Conservation (phyloP, 257 asterid species). For the Dorcoceras hygrometricum region DNA sequence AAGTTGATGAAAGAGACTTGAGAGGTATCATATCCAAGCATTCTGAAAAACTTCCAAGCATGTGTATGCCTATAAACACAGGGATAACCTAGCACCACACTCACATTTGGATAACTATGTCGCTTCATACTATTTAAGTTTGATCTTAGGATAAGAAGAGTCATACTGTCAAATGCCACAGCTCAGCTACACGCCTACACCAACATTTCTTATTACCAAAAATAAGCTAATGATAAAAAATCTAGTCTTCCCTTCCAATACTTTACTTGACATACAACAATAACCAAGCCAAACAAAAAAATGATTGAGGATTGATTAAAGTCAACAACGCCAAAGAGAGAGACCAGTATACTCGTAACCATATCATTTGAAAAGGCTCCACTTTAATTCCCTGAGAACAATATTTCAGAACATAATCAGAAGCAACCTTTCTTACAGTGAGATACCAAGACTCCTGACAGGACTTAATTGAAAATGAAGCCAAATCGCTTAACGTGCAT, state of each 20-base stretch:
- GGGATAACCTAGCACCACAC: neutral
- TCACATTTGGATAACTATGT: neutral
- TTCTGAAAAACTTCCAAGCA: too few relatives aligned
- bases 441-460: neutral
- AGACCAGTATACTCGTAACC: neutral
- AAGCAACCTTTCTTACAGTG: neutral
- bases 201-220: neutral
- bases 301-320: neutral
- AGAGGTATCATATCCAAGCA: neutral
- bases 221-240: neutral
- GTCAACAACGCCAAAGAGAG: neutral
- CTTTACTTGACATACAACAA: neutral
- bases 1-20: too few relatives aligned
- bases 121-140: too few relatives aligned
- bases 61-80: neutral
- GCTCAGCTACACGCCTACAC: neutral
- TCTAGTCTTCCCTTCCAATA: neutral
- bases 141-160: too few relatives aligned
- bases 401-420: neutral
- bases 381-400: neutral
- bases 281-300: neutral
- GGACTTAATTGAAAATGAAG: neutral
- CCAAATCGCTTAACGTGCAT: neutral
- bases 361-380: too few relatives aligned
- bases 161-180: too few relatives aligned